A percentile compares a stretch with the other conserved stretches of the same genome.
Evolutionary conservation across 108 stramenopile genomes (phyloP).

Genomic region (Cyclotella sp.): DNA sequence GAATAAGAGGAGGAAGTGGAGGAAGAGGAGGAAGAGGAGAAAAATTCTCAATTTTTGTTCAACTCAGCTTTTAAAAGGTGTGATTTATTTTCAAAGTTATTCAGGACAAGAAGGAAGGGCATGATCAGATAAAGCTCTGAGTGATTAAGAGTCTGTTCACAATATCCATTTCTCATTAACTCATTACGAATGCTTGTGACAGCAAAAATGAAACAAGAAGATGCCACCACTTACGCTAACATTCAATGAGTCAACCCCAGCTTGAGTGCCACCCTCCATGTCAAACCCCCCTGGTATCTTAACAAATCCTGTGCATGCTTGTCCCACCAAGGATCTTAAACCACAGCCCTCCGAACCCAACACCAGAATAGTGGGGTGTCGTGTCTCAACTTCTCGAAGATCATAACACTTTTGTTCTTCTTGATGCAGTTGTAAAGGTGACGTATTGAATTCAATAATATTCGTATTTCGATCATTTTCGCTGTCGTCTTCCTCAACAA

Average conservation of each 20-base stretch:
- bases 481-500: constrained; percentile 15
- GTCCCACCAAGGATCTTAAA: constrained; percentile 85
- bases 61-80: no score
- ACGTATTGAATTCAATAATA: constrained; percentile 1
- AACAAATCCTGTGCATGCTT: constrained; percentile 90
- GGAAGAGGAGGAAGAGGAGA: no score
- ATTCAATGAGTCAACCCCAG: constrained; percentile 94
- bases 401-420: constrained; percentile 52
- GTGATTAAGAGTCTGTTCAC: no score
- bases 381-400: constrained; percentile 51
- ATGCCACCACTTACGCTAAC: constrained; percentile 97
- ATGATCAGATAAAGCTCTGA: no score
- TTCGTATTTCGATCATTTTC: constrained; percentile 9
- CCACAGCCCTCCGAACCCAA: constrained; percentile 97
- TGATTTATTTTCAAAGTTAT: no score
- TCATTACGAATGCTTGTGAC: not conserved
- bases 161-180: no score
- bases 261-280: constrained; percentile 24
- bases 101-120: no score
- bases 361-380: constrained; percentile 89
- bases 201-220: constrained; percentile 84
- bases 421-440: not conserved
- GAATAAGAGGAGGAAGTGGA: no score
- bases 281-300: constrained; percentile 71
- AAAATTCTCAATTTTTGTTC: no score